These are phyloP conservation scores for Leccinum subgranulosum DNA, from an alignment of 768 basidiomycete genomes.

Conservation along the genomic window DNA sequence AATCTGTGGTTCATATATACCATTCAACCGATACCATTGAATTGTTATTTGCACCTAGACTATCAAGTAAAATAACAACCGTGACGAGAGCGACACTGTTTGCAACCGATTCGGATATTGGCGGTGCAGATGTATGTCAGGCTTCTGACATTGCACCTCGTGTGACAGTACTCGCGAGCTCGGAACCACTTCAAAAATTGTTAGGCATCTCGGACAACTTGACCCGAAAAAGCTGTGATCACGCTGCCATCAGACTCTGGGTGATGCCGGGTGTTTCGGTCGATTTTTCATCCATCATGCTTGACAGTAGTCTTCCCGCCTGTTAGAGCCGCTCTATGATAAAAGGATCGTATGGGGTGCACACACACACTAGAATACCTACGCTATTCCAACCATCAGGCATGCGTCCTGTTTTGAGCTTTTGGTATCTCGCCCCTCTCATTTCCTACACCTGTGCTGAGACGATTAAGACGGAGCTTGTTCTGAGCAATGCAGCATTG, in stretches of 20 bases:
- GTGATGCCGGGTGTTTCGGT: neutral
- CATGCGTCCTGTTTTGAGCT: slow-evolving; percentile 14
- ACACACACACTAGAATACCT: neutral
- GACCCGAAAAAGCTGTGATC: neutral
- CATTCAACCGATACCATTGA: too few species aligned
- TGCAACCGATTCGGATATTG: too few species aligned
- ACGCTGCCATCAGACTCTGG: neutral
- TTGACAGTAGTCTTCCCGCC: neutral
- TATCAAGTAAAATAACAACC: too few species aligned
- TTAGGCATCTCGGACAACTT: neutral
- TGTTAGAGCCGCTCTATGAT: neutral
- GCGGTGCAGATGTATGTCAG: neutral
- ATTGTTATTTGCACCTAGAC: too few species aligned
- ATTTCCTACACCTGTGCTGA: slow-evolving; percentile 5
- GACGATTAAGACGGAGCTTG: slow-evolving; percentile 24
- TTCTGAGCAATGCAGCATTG: slow-evolving; percentile 38
- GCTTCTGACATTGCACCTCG: neutral
- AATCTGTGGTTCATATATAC: too few species aligned
- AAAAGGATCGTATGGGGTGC: neutral
- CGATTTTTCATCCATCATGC: neutral
- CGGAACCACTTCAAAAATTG: neutral
- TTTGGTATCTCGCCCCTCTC: slow-evolving; percentile 8
- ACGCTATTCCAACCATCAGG: neutral
- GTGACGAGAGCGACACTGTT: too few species aligned
- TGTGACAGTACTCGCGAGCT: neutral